A percentile compares a stretch with the other conserved stretches of the same genome.
phyloP scores from a whole-genome alignment of 768 basidiomycete genomes.

The Tulasnella sp. region DNA sequence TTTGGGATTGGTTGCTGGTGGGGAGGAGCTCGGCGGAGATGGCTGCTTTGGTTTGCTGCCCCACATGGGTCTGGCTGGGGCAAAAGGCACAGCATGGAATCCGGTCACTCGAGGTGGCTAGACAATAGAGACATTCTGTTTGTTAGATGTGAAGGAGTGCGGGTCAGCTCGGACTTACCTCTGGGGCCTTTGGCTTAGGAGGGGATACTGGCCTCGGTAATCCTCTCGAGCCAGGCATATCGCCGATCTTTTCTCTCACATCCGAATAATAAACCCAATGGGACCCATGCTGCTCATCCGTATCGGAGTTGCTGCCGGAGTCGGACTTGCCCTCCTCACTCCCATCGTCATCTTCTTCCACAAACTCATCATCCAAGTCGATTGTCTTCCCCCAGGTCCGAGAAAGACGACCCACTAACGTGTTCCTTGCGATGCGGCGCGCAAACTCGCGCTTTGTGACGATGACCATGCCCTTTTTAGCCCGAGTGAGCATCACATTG shows the following conservation, averaged over 20 bases:
- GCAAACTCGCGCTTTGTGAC: constrained; percentile 62
- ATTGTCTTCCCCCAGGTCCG: constrained; percentile 34
- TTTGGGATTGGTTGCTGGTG: neutral
- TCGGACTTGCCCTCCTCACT: neutral
- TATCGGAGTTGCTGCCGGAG: neutral
- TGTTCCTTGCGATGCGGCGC: constrained; percentile 46
- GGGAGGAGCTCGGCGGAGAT: neutral
- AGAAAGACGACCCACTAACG: constrained; percentile 46
- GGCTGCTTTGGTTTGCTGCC: neutral
- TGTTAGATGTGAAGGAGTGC: neutral
- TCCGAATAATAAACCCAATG: constrained; percentile 20
- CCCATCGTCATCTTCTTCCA: neutral
- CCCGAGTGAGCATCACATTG: constrained; percentile 86
- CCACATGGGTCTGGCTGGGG: neutral
- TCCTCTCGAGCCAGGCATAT: constrained; percentile 13
- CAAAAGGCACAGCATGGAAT: neutral
- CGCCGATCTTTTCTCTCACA: constrained; percentile 2
- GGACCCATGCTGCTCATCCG: neutral
- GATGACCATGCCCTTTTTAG: constrained; percentile 75
- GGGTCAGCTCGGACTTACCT: neutral
- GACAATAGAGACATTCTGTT: neutral
- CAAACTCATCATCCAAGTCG: neutral
- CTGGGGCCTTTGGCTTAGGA: neutral
- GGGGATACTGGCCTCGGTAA: neutral
- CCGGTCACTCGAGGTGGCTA: neutral